Evolutionary conservation across 1,139 yeast genomes (phyloP).

Genomic region (Taiozyma sp.): DNA sequence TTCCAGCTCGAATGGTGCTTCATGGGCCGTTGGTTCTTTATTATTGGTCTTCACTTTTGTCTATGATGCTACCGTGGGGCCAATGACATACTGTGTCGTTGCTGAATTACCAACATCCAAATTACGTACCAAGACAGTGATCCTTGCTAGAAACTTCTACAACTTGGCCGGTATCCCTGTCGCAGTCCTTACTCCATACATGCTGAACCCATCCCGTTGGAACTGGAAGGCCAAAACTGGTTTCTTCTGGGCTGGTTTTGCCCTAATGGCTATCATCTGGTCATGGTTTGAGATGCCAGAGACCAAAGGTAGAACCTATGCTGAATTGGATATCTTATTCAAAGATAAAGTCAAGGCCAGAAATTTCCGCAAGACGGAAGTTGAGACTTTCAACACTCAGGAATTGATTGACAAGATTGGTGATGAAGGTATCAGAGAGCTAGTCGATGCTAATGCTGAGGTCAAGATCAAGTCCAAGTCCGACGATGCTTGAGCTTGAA

Average conservation of each 20-base stretch:
- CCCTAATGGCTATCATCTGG: slow-evolving; percentile 35
- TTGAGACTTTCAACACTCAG: slow-evolving; percentile 18
- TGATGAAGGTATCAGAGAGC: slow-evolving; percentile 13
- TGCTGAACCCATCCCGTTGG: slow-evolving; percentile 43
- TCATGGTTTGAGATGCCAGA: slow-evolving; percentile 38
- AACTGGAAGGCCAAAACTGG: slow-evolving; percentile 39
- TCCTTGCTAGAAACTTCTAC: slow-evolving; percentile 32
- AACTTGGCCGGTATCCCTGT: slow-evolving; percentile 30
- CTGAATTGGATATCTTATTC: slow-evolving; percentile 36
- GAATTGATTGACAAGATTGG: slow-evolving; percentile 15
- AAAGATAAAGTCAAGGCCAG: slow-evolving; percentile 30
- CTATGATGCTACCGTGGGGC: slow-evolving; percentile 29
- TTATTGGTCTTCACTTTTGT: slow-evolving; percentile 33
- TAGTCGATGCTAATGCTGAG: slow-evolving; percentile 9
- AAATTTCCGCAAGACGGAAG: slow-evolving; percentile 23
- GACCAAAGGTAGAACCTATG: slow-evolving; percentile 38
- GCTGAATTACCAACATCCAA: slow-evolving; percentile 36
- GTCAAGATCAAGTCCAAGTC: background rate
- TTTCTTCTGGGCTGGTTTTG: slow-evolving; percentile 21
- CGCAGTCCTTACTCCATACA: slow-evolving; percentile 35
- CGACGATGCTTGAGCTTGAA: background rate
- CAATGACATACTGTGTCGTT: slow-evolving; percentile 36
- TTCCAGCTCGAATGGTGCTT: slow-evolving; percentile 15
- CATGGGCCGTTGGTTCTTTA: slow-evolving; percentile 25
- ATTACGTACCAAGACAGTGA: slow-evolving; percentile 36